Evolutionary conservation across 2,329 filamentous ascomycete species (phyloP), one percentile per base, ranked within the genome.

Genomic region (Penicillium sp.): DNA sequence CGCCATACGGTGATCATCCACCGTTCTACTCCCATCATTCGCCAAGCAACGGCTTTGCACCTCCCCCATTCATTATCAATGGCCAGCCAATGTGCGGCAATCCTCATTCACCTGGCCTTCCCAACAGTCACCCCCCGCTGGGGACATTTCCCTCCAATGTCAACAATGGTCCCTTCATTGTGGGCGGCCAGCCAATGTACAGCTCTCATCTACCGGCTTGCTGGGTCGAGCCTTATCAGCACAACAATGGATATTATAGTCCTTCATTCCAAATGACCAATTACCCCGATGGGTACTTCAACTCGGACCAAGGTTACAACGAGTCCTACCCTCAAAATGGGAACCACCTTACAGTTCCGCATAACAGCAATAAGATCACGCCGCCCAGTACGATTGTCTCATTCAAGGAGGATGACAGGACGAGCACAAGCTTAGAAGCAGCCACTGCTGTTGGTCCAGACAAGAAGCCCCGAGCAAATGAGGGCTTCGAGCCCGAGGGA

Each of bases 151-250:
- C 28, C 39, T 29, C 43, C 36, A 16, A 13, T 13, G n/a, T 15
- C 28, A 45, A 26, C 29, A 31, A 47, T 18, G 43, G 15, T 15
- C 52, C 52, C 6, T 49, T 53, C n/a, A 41, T 59, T 16, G 52
- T 56, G 38, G 29, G 28, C 10, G 52, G 49, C 13, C 52, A 56
- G 34, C 50, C 50, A 12, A 7, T 15, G 8, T 49, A 41, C 34
- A 42, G 5, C 15, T 16, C n/a, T 13, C 26, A 18, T 21, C 5
- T 2, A 2, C 52, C 38, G 3, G 2, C 16, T 12, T 43, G n/a
- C 18, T 51, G 36, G 21, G 29, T 28, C 4, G 51, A 44, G 8
- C 47, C 18, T 15, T 42, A 26, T 13, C 12, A 13, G 13, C 26
- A 12, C 4, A 33, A 26, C 21, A 29, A 47, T 18, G 42, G 28